These are phyloP conservation scores for Cyanidioschyzon merolae DNA, from an alignment of 23 red algal species.

Conservation along the genomic window DNA sequence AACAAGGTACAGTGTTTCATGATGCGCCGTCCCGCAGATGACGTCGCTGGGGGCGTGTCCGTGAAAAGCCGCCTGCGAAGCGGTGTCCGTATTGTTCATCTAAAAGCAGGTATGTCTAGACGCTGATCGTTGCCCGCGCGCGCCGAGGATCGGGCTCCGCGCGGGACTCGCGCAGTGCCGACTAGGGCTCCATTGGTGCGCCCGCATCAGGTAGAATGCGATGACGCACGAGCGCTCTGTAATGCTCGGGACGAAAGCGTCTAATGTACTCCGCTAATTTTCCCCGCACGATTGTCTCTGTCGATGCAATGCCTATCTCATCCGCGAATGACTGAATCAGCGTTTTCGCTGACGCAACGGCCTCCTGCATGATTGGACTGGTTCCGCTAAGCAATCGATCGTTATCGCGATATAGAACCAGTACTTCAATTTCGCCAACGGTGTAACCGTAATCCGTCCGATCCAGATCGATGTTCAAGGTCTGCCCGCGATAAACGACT, in stretches of 20 bases:
- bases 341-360: background rate
- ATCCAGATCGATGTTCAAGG: background rate
- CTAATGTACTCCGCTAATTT: background rate
- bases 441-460: background rate
- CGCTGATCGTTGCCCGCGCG: no score
- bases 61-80: no score
- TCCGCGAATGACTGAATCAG: background rate
- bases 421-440: slow-evolving; percentile 5
- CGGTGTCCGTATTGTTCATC: no score
- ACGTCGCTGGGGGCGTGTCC: no score
- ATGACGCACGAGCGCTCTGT: background rate
- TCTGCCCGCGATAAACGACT: background rate
- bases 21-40: no score
- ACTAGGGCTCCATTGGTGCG: no score
- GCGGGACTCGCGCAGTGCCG: no score
- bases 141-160: no score
- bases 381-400: background rate
- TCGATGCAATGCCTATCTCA: background rate
- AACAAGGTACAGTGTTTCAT: no score
- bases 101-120: no score
- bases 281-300: background rate
- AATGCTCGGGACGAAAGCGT: slow-evolving; percentile 3
- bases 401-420: background rate
- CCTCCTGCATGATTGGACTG: background rate
- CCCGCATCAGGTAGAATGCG: background rate